Conservation (phyloP, 1,139 yeast species). For the Wickerhamomyces sp. region DNA sequence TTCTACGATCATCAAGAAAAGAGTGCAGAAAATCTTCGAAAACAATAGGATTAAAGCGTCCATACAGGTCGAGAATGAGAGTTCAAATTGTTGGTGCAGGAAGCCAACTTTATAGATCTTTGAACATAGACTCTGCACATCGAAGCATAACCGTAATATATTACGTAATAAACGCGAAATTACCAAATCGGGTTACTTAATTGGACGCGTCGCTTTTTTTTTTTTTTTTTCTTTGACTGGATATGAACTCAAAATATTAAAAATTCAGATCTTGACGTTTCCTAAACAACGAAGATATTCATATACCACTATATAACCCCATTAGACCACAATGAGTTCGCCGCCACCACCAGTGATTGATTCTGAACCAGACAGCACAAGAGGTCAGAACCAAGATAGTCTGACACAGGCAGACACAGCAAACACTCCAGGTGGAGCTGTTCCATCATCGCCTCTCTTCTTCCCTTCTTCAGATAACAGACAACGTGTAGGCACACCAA, state of each 20-base stretch:
- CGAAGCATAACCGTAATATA: too few species aligned
- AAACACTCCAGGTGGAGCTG: constrained; percentile 23
- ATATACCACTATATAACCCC: too few species aligned
- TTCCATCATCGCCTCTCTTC: constrained; percentile 65
- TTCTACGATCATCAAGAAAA: constrained; percentile 51
- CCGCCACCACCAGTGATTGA: constrained; percentile 3
- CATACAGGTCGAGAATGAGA: constrained; percentile 57
- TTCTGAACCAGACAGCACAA: neutral
- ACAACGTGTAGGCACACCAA: too few species aligned
- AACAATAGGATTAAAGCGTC: constrained; percentile 41
- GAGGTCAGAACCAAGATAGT: constrained; percentile 1
- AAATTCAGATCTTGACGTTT: too few species aligned
- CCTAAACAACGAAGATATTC: too few species aligned
- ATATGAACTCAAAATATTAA: too few species aligned
- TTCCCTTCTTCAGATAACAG: constrained; percentile 39
- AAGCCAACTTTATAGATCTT: neutral
- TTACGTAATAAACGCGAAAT: neutral
- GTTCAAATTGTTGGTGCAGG: constrained; percentile 56
- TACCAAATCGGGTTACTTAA: constrained; percentile 18
- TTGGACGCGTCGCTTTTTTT: constrained; percentile 23
- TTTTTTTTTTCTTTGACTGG: too few species aligned
- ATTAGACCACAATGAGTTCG: too few species aligned
- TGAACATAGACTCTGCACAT: too few species aligned
- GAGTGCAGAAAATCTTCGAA: constrained; percentile 47
- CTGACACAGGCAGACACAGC: constrained; percentile 22